These are phyloP conservation scores for Trypanosoma grayi DNA, from an alignment of 208 protist genomes.

Conservation along the genomic window DNA sequence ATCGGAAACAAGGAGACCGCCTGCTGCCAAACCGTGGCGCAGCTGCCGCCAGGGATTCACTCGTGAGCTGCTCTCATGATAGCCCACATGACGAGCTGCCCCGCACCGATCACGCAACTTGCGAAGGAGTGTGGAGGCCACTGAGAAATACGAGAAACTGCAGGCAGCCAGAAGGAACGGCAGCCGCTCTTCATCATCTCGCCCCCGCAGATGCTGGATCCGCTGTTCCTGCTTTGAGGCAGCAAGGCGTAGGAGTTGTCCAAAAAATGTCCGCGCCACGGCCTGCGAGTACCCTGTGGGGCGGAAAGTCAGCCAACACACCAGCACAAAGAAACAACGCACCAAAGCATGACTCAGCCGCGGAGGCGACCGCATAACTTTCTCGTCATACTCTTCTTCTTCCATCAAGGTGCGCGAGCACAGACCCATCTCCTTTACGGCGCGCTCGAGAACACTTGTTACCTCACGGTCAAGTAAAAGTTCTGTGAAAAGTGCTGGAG, in stretches of 20 bases:
- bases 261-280: slow-evolving; percentile 16
- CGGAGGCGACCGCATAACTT: neutral
- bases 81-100: neutral
- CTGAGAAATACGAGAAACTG: slow-evolving; percentile 5
- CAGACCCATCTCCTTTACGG: slow-evolving; percentile 2
- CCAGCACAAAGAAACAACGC: slow-evolving; percentile 21
- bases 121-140: slow-evolving; percentile 2
- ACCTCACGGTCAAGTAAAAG: slow-evolving; percentile 26
- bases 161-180: slow-evolving; percentile 5
- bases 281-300: slow-evolving; percentile 11
- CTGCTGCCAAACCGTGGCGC: neutral
- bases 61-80: neutral
- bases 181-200: neutral
- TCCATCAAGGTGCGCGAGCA: neutral
- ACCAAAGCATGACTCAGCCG: neutral
- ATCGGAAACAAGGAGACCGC: neutral
- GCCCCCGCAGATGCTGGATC: neutral
- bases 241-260: slow-evolving; percentile 10
- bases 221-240: neutral
- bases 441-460: slow-evolving; percentile 4
- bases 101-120: slow-evolving; percentile 12
- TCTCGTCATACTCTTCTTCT: neutral
- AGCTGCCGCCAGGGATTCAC: slow-evolving; percentile 23
- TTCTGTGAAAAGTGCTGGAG: slow-evolving; percentile 13
- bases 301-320: slow-evolving; percentile 29